These are phyloP conservation scores for Parietaria judaica DNA, from an alignment of 306 rosid genomes.

Conservation along the genomic window DNA sequence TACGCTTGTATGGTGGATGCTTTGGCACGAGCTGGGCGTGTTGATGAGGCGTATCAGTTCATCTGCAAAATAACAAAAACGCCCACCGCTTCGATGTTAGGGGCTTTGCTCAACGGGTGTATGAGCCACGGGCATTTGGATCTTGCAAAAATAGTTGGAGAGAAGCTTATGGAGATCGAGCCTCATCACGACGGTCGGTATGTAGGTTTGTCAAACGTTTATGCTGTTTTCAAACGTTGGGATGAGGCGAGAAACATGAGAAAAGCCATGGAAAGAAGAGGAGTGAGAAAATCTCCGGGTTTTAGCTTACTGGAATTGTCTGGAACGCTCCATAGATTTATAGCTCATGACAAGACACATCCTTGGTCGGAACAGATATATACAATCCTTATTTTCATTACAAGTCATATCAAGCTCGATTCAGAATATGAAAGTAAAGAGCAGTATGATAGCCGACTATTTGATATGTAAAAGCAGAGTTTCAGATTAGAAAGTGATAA, in stretches of 20 bases:
- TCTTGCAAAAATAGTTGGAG: conserved; percentile 9
- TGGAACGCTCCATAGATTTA: conserved; percentile 17
- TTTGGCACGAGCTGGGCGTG: conserved; percentile 11
- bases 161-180: conserved; percentile 9
- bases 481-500: background rate
- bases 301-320: conserved; percentile 11
- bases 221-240: conserved; percentile 13
- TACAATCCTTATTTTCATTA: conserved; percentile 39
- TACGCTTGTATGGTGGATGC: conserved; percentile 16
- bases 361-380: conserved; percentile 44
- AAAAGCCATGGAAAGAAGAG: conserved; percentile 12
- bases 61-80: background rate
- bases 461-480: background rate
- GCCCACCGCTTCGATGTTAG: conserved; percentile 12
- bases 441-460: conserved; percentile 6
- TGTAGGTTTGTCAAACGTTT: conserved; percentile 7
- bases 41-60: background rate
- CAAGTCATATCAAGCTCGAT: conserved; percentile 49
- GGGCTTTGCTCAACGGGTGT: conserved; percentile 9
- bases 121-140: conserved; percentile 6
- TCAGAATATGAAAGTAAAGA: conserved; percentile 23
- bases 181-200: conserved; percentile 14
- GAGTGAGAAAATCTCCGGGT: conserved; percentile 15
- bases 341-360: conserved; percentile 68
- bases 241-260: conserved; percentile 10